Conservation (phyloP, 2,329 filamentous ascomycete species). For the Aureobasidium mangrovei region DNA sequence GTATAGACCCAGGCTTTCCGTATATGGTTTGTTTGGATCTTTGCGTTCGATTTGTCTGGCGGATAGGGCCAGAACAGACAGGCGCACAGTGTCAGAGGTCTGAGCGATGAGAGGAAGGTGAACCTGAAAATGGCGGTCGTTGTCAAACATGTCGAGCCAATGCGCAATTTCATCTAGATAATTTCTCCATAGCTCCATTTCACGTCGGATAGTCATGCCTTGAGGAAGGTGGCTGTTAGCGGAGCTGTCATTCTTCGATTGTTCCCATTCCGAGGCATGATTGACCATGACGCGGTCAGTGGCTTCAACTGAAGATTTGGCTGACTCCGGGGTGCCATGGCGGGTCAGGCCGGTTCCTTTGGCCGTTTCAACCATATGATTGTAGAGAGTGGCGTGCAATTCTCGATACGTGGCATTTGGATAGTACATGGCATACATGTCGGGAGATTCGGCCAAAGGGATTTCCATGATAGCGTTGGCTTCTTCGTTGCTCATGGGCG, state of each 20-base stretch:
- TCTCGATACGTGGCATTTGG: conserved; percentile 26
- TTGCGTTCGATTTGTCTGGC: conserved; percentile 47
- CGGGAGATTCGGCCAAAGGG: conserved; percentile 18
- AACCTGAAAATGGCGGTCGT: conserved; percentile 43
- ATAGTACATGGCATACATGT: conserved; percentile 25
- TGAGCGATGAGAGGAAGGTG: conserved; percentile 43
- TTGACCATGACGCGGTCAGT: neutral
- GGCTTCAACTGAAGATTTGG: conserved; percentile 7
- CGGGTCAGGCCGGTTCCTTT: conserved; percentile 23
- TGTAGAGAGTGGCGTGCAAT: conserved; percentile 24
- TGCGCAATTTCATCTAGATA: conserved; percentile 47
- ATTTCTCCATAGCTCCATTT: conserved; percentile 29
- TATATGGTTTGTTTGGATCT: conserved; percentile 35
- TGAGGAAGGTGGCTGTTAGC: conserved; percentile 22
- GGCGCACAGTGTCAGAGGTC: conserved; percentile 37
- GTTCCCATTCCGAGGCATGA: neutral
- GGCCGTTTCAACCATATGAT: conserved; percentile 25
- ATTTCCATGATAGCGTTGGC: neutral
- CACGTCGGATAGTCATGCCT: conserved; percentile 23
- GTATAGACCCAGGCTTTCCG: conserved; percentile 45
- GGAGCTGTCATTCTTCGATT: conserved; percentile 3
- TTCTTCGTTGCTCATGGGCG: neutral
- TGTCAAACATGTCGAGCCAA: conserved; percentile 52
- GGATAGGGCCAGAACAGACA: conserved; percentile 46
- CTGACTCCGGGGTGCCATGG: conserved; percentile 20